phyloP scores from a whole-genome alignment of 1,139 yeast genomes.

The Sugiyamaella japonica region DNA sequence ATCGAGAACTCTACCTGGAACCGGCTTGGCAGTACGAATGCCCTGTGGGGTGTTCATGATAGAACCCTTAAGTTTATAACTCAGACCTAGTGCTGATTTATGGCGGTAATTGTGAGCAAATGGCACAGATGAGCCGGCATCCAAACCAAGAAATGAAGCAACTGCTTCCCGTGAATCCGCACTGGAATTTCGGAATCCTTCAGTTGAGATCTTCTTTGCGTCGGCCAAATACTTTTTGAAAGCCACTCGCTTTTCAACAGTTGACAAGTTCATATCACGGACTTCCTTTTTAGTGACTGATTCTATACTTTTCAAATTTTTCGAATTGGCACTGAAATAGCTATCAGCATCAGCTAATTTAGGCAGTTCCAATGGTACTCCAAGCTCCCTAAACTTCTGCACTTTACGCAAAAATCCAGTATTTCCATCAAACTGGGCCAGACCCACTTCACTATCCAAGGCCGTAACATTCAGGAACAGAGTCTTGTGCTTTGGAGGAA shows the following conservation, averaged over 20 bases:
- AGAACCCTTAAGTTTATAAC: constrained; percentile 68
- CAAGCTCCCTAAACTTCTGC: constrained; percentile 53
- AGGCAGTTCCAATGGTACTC: constrained; percentile 29
- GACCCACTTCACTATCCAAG: constrained; percentile 53
- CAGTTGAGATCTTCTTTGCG: constrained; percentile 15
- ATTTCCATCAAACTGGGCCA: constrained; percentile 53
- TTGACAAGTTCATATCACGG: constrained; percentile 22
- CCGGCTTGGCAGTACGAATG: constrained; percentile 54
- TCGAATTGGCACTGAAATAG: constrained; percentile 24
- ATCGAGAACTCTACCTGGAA: constrained; percentile 66
- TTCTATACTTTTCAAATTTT: constrained; percentile 25
- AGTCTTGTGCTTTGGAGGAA: constrained; percentile 53
- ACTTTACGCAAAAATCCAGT: constrained; percentile 52
- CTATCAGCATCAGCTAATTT: constrained; percentile 23
- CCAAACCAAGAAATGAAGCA: constrained; percentile 22
- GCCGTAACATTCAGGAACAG: constrained; percentile 52
- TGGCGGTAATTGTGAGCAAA: constrained; percentile 24
- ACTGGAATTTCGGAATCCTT: constrained; percentile 17
- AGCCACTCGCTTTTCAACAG: constrained; percentile 23
- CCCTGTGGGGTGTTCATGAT: constrained; percentile 77
- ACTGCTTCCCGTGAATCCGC: constrained; percentile 19
- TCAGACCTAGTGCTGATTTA: constrained; percentile 33
- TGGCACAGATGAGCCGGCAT: constrained; percentile 21
- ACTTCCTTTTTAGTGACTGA: constrained; percentile 25
- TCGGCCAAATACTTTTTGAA: constrained; percentile 19